Percentiles rank a stretch among this genome's conserved stretches.
Evolutionary conservation across 331 rosid species (phyloP).

Genomic region (Quercus tomentella): DNA sequence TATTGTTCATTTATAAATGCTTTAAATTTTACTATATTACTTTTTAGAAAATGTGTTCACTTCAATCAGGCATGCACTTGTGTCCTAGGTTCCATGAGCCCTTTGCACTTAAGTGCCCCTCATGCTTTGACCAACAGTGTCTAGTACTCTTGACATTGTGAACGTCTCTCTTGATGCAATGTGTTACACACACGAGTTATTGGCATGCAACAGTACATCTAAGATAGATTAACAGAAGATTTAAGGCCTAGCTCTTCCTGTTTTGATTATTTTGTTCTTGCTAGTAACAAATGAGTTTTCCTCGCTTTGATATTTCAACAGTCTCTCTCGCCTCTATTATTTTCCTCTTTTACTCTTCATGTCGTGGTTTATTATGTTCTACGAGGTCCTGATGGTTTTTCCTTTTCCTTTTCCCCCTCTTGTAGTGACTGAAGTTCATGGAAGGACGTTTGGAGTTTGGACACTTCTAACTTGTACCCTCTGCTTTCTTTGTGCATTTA

Average conservation of each 20-base stretch:
- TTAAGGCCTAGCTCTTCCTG: background rate
- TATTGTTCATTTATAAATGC: too few species aligned
- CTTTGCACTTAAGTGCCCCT: too few species aligned
- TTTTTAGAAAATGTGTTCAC: too few species aligned
- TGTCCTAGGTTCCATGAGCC: too few species aligned
- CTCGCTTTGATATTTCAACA: background rate
- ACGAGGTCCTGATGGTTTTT: conserved; percentile 13
- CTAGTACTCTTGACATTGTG: background rate
- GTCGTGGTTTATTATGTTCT: background rate
- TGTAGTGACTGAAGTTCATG: conserved; percentile 93
- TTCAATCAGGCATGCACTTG: too few species aligned
- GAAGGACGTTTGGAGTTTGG: conserved; percentile 95
- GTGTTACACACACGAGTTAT: background rate
- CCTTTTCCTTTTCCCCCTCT: conserved; percentile 4
- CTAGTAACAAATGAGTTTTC: background rate
- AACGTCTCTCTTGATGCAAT: background rate
- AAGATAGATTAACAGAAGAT: background rate
- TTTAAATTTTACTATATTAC: too few species aligned
- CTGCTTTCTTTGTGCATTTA: conserved; percentile 85
- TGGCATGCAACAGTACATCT: background rate
- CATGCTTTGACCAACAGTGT: too few species aligned
- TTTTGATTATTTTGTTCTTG: background rate
- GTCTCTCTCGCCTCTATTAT: background rate
- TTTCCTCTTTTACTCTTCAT: background rate
- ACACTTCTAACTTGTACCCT: conserved; percentile 92